phyloP scores from a whole-genome alignment of 257 asterid genomes.

The Nicotiana tabacum region DNA sequence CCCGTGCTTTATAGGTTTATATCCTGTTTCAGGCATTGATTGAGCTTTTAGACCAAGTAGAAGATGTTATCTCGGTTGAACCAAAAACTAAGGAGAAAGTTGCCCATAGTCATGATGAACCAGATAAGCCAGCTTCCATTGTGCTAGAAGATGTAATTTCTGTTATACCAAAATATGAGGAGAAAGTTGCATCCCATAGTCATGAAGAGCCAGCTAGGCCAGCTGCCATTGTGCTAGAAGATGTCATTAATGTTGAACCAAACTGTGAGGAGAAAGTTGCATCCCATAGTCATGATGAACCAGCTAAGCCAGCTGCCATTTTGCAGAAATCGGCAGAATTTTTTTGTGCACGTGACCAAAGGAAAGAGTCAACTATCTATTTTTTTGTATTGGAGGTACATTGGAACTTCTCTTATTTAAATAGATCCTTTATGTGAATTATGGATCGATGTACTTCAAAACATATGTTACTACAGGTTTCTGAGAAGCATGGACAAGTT shows the following conservation, averaged over 20 bases:
- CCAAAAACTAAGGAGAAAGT: constrained; percentile 30
- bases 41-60: constrained; percentile 93
- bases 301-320: constrained; percentile 32
- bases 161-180: constrained; percentile 44
- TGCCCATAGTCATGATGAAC: constrained; percentile 30
- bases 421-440: constrained; percentile 12
- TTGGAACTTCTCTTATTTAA: constrained; percentile 11
- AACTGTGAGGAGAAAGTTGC: constrained; percentile 26
- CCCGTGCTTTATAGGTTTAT: not conserved
- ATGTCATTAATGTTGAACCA: constrained; percentile 69
- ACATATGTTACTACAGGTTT: constrained; percentile 41
- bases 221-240: constrained; percentile 32
- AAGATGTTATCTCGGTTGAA: constrained; percentile 76
- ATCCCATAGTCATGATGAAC: constrained; percentile 28
- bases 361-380: constrained; percentile 28
- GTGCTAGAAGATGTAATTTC: constrained; percentile 73
- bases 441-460: not conserved
- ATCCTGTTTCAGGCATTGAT: constrained; percentile 56
- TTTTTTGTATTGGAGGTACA: constrained; percentile 92
- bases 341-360: constrained; percentile 26
- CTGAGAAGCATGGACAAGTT: constrained; percentile 48
- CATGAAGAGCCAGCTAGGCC: constrained; percentile 8
- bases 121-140: constrained; percentile 32
- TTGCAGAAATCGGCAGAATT: constrained; percentile 17
- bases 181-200: constrained; percentile 21